Evolutionary conservation across 352 stramenopile genomes (phyloP), one percentile per base, ranked within the genome.

Genomic region (Globisporangium takayamanum): DNA sequence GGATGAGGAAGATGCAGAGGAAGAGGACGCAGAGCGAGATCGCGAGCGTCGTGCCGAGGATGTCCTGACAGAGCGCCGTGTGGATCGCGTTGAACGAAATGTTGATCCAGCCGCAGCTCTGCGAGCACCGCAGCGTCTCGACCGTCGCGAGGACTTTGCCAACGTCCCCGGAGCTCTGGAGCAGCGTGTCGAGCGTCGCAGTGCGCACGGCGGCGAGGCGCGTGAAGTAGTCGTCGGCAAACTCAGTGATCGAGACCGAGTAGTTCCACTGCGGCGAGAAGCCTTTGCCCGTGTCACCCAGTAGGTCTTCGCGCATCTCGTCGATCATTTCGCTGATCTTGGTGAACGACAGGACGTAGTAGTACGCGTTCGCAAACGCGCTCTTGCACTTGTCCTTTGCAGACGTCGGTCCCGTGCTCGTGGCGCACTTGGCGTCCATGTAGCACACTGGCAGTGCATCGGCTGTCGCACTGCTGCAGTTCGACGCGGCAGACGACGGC

Each of bases 31-130:
- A 88, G 3, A 94, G 68, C 55, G 84, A 83, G 55, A 94, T 89
- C 11, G 76, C 79, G 16, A 94, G 71, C 50, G 80, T 90, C 44
- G 80, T 88, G 60, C 82, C 82, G 53, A 94, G 63, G 11, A 94
- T 73, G 63, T 91, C 76, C 44, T 72, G 73, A 64, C 84, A 94
- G 22, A 94, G 65, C 28, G 77, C 63, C 48, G 84, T 72, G 62
- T 92, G 78, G 11, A 92, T 80, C 48, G 81, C 68, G 62, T 90
- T 87, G 73, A 87, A 94, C 20, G 79, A 82, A 45, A 91, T 73
- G 58, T 91, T 91, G 73, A 88, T 70, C 84, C 84, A 94, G 22
- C 76, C 69, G 57, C 84, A 94, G 64, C 83, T 84, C 51, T 87
- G 73, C 4, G 75, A 83, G 80, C 84, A 94, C 1, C 80, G 81